A percentile compares a stretch with the other conserved stretches of the same genome.
Conservation (phyloP, 306 rosid species). For the Erythrophleum fordii region DNA sequence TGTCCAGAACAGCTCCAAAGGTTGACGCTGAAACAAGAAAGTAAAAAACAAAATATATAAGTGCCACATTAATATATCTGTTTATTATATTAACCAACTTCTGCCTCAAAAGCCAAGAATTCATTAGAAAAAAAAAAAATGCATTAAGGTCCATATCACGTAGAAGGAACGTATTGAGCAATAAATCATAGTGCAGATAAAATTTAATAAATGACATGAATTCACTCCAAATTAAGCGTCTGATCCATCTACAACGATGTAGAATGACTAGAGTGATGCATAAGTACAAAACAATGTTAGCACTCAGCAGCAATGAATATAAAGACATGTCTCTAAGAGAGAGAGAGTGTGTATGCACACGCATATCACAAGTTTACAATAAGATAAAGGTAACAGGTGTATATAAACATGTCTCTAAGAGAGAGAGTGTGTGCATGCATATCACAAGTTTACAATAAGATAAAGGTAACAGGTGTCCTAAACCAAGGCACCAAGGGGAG, state of each 20-base stretch:
- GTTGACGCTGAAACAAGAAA: constrained; percentile 79
- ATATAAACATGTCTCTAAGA: too few relatives aligned
- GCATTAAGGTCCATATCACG: neutral
- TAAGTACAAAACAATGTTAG: neutral
- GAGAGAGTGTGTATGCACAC: neutral
- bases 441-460: neutral
- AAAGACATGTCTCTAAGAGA: neutral
- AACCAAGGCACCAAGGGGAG: neutral
- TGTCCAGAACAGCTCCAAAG: constrained; percentile 99
- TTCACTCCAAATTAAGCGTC: neutral
- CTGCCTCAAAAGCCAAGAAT: neutral
- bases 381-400: neutral
- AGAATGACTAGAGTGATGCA: neutral
- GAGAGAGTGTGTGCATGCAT: too few relatives aligned
- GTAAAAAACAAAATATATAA: constrained; percentile 23
- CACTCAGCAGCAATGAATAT: neutral
- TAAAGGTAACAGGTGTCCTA: neutral
- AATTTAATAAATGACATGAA: too few relatives aligned
- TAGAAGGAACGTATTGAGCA: neutral
- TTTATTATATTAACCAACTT: constrained; percentile 26
- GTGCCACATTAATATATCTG: constrained; percentile 19
- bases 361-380: neutral
- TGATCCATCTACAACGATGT: neutral
- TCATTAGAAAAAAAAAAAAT: neutral
- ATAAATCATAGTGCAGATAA: neutral